phyloP scores from a whole-genome alignment of 2,329 filamentous ascomycete genomes.

The Ophiognomonia clavigignenti-juglandacearum region DNA sequence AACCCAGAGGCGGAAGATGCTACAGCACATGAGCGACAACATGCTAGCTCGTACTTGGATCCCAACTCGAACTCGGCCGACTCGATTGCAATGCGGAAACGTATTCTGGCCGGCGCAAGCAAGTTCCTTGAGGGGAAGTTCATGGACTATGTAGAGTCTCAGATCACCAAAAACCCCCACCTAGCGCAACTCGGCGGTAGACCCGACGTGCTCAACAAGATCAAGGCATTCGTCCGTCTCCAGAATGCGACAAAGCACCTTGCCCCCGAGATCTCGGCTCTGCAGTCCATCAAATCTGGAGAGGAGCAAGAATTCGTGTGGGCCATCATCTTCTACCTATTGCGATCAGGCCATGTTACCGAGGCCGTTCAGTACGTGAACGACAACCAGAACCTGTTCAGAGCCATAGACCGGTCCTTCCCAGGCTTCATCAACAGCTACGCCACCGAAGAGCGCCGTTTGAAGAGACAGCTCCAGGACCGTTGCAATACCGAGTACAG shows the following conservation, averaged over 20 bases:
- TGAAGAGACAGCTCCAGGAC: slow-evolving; percentile 75
- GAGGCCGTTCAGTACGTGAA: slow-evolving; percentile 87
- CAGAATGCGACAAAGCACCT: slow-evolving; percentile 77
- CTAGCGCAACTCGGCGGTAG: slow-evolving; percentile 88
- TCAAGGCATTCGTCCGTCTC: slow-evolving; percentile 86
- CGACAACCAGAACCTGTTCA: slow-evolving; percentile 73
- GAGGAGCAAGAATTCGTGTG: slow-evolving; percentile 81
- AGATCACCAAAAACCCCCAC: slow-evolving; percentile 76
- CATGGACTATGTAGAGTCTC: slow-evolving; percentile 68
- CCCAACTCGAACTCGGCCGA: slow-evolving; percentile 61
- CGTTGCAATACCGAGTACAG: slow-evolving; percentile 88
- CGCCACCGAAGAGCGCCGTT: slow-evolving; percentile 69
- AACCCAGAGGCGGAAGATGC: slow-evolving; percentile 56
- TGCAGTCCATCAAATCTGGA: slow-evolving; percentile 46
- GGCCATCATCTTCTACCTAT: slow-evolving; percentile 88
- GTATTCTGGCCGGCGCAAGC: slow-evolving; percentile 75
- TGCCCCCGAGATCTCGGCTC: slow-evolving; percentile 71
- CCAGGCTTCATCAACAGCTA: slow-evolving; percentile 83
- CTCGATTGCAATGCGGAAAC: slow-evolving; percentile 66
- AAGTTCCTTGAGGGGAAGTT: slow-evolving; percentile 78
- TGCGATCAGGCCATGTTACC: slow-evolving; percentile 76
- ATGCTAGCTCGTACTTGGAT: slow-evolving; percentile 71
- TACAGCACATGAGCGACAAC: slow-evolving; percentile 70
- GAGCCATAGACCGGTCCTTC: slow-evolving; percentile 87
- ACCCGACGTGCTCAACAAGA: slow-evolving; percentile 82